phyloP scores from a whole-genome alignment of 768 basidiomycete genomes.

The Collybia mongolica region DNA sequence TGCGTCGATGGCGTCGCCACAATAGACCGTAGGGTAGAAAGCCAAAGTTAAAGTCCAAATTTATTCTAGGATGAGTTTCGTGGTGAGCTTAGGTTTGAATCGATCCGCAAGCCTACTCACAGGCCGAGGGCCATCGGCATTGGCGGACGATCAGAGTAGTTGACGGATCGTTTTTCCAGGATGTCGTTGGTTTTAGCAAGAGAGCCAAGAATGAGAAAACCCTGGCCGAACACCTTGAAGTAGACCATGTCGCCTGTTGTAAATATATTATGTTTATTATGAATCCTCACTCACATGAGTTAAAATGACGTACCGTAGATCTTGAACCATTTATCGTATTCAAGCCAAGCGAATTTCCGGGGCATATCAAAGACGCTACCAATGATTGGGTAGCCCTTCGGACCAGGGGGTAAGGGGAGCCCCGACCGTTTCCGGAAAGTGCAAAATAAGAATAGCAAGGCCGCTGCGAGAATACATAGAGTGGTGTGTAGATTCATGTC shows the following conservation, averaged over 20 bases:
- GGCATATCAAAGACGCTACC: background rate
- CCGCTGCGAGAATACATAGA: too few species aligned
- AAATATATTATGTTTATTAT: too few species aligned
- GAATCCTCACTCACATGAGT: too few species aligned
- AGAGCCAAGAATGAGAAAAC: slow-evolving; percentile 24
- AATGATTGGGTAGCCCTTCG: background rate
- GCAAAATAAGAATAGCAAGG: too few species aligned
- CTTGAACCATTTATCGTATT: background rate
- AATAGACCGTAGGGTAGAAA: too few species aligned
- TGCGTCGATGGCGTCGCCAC: too few species aligned
- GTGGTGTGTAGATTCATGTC: too few species aligned
- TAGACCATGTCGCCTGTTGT: background rate
- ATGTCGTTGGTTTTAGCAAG: slow-evolving; percentile 25
- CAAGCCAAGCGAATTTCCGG: background rate
- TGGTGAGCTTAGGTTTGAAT: background rate
- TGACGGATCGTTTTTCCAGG: slow-evolving; percentile 22
- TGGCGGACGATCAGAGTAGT: slow-evolving; percentile 31
- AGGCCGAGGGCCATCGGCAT: slow-evolving; percentile 26
- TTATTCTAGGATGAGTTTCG: too few species aligned
- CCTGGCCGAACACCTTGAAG: slow-evolving; percentile 11
- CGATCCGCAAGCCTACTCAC: slow-evolving; percentile 20
- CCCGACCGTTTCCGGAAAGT: too few species aligned
- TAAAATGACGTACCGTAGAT: background rate
- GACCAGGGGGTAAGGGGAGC: background rate
- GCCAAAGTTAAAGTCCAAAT: too few species aligned